phyloP scores from a whole-genome alignment of 768 basidiomycete species.

The Collybia mongolica region DNA sequence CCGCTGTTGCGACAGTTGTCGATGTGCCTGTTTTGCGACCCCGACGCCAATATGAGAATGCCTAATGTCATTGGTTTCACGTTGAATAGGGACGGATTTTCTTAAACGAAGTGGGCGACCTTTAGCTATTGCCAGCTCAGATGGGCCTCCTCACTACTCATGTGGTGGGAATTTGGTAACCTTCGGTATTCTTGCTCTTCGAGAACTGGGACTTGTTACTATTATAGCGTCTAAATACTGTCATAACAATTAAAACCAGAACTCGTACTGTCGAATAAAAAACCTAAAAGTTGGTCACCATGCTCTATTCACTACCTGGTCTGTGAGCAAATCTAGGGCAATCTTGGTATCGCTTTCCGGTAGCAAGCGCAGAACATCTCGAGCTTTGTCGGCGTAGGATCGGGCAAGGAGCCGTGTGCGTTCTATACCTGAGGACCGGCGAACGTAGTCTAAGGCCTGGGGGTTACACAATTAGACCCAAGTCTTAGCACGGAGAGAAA shows the following conservation, averaged over 20 bases:
- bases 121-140: too few species aligned
- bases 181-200: too few species aligned
- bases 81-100: too few species aligned
- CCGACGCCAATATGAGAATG: not conserved
- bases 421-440: constrained; percentile 69
- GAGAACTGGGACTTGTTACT: too few species aligned
- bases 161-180: too few species aligned
- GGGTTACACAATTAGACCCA: not conserved
- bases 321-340: constrained; percentile 73
- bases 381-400: constrained; percentile 74
- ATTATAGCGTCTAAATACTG: too few species aligned
- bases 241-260: too few species aligned
- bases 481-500: not conserved
- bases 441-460: constrained; percentile 70
- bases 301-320: constrained; percentile 61
- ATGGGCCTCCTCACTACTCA: too few species aligned
- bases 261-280: not conserved
- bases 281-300: constrained; percentile 29
- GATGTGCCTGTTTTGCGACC: not conserved
- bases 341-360: constrained; percentile 80
- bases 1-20: not conserved
- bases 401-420: constrained; percentile 77
- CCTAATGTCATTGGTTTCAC: not conserved
- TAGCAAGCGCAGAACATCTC: constrained; percentile 61
- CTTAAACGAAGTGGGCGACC: too few species aligned